Percentiles rank a stretch among this genome's conserved stretches.
phyloP scores from a whole-genome alignment of 257 asterid genomes.

The Nicotiana otophora region DNA sequence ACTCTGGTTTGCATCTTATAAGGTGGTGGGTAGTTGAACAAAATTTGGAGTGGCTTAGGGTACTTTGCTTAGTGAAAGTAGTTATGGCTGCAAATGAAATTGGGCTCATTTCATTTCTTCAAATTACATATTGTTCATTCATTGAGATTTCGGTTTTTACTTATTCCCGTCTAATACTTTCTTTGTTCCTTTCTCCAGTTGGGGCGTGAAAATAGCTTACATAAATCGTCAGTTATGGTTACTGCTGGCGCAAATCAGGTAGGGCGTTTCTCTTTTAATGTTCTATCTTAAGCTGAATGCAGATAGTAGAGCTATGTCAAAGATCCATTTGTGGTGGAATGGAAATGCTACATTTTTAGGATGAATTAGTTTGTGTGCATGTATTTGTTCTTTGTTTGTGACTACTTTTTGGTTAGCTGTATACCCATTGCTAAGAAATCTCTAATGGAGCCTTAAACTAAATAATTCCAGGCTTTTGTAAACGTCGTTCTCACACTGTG shows the following conservation, averaged over 20 bases:
- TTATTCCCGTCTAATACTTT: constrained; percentile 7
- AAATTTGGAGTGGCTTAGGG: neutral
- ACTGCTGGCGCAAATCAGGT: constrained; percentile 99
- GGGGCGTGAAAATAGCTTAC: constrained; percentile 55
- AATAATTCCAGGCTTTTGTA: constrained; percentile 77
- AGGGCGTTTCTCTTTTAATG: neutral
- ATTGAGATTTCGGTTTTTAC: neutral
- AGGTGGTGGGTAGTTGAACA: neutral
- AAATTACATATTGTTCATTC: neutral
- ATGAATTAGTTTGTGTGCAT: neutral
- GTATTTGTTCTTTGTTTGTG: neutral
- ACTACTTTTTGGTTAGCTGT: neutral
- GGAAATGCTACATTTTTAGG: neutral
- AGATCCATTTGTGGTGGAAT: neutral
- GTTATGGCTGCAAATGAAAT: neutral
- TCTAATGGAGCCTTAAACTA: neutral
- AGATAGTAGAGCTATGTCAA: neutral
- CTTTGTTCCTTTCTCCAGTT: constrained; percentile 40
- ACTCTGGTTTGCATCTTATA: neutral
- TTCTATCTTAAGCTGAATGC: neutral
- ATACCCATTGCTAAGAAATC: neutral
- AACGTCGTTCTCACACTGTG: constrained; percentile 80
- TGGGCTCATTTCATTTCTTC: neutral
- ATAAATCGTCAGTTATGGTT: constrained; percentile 91
- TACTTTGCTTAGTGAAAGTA: constrained; percentile 1